A percentile compares a stretch with the other conserved stretches of the same genome.
Evolutionary conservation across 306 rosid species (phyloP).

Genomic region (Geum urbanum): DNA sequence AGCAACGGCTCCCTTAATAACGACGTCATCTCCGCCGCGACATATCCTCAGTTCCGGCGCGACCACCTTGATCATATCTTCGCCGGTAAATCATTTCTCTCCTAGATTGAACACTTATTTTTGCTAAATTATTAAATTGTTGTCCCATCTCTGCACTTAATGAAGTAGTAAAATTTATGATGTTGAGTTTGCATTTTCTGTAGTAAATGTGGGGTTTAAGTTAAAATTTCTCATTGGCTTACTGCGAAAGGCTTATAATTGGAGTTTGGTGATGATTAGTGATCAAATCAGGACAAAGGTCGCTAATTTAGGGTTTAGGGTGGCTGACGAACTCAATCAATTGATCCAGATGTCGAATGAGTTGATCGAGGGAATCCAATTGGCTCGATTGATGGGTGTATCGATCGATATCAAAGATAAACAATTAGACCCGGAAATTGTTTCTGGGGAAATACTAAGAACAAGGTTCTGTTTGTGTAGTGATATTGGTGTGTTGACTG

Average conservation of each 20-base stretch:
- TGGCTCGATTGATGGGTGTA: not conserved
- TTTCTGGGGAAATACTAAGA: too few relatives aligned
- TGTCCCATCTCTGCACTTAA: not conserved
- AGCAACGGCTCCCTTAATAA: not conserved
- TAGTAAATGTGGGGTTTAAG: not conserved
- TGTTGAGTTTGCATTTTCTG: not conserved
- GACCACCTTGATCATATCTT: not conserved
- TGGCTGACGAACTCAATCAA: not conserved
- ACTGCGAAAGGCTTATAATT: not conserved
- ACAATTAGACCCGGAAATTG: too few relatives aligned
- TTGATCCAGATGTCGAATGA: not conserved
- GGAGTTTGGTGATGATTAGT: not conserved
- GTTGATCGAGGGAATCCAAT: not conserved
- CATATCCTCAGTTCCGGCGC: not conserved
- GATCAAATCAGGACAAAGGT: not conserved
- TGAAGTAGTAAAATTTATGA: not conserved
- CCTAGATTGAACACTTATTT: not conserved
- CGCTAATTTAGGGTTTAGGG: not conserved
- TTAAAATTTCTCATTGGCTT: not conserved
- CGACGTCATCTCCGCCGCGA: constrained; percentile 3
- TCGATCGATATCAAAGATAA: not conserved
- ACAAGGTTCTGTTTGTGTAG: not conserved
- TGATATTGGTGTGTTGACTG: too few relatives aligned
- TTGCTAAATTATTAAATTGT: not conserved
- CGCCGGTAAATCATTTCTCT: not conserved